Conservation (phyloP, 495 filamentous ascomycete genomes). For the Ramalina intermedia region DNA sequence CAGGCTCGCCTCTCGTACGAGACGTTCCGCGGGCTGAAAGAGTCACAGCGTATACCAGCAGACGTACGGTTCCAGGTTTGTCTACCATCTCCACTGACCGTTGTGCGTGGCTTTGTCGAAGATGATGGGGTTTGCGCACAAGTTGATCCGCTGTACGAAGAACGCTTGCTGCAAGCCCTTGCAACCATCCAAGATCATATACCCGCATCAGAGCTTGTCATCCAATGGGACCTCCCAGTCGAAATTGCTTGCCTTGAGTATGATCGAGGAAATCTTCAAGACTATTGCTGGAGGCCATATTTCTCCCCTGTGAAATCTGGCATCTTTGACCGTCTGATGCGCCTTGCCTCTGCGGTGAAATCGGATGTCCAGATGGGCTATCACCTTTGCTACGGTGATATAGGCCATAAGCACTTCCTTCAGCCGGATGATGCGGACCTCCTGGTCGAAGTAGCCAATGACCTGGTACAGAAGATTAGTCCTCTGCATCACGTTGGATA, state of each 20-base stretch:
- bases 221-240: conserved; percentile 29
- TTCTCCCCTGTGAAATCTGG: conserved; percentile 23
- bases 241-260: conserved; percentile 25
- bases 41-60: conserved; percentile 15
- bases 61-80: conserved; percentile 25
- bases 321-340: conserved; percentile 19
- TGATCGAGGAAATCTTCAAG: background rate
- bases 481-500: conserved; percentile 18
- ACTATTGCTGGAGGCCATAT: conserved; percentile 19
- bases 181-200: conserved; percentile 23
- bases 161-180: conserved; percentile 19
- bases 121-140: background rate
- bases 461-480: conserved; percentile 7
- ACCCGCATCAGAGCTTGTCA: conserved; percentile 26
- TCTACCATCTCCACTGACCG: conserved; percentile 19
- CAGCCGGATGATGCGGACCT: conserved; percentile 23
- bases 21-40: conserved; percentile 19
- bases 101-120: conserved; percentile 12
- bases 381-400: conserved; percentile 35
- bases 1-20: conserved; percentile 22
- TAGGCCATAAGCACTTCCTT: conserved; percentile 27
- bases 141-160: conserved; percentile 29
- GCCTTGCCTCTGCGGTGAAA: conserved; percentile 18
- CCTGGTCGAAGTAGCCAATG: conserved; percentile 21
- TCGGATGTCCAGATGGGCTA: conserved; percentile 24